Conservation (phyloP, 2,329 filamentous ascomycete species). For the Penicillium sp. region DNA sequence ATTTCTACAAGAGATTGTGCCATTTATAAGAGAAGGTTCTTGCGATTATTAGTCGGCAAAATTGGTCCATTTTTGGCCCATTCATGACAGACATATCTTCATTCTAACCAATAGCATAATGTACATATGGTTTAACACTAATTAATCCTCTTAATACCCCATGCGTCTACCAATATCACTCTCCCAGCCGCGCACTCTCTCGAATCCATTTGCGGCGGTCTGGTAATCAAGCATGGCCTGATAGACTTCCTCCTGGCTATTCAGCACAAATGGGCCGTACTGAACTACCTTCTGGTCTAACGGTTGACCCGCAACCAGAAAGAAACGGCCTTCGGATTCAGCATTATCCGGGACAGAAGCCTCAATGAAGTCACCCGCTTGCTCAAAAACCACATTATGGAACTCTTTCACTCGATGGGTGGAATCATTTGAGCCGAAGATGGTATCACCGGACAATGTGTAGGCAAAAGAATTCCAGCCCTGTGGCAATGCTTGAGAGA, state of each 20-base stretch:
- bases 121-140: too few relatives aligned
- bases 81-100: too few relatives aligned
- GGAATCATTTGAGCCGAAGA: constrained; percentile 50
- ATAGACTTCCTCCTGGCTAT: constrained; percentile 63
- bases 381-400: constrained; percentile 85
- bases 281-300: constrained; percentile 75
- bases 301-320: constrained; percentile 72
- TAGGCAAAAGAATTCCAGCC: constrained; percentile 92
- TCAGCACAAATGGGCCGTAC: constrained; percentile 81
- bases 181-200: constrained; percentile 70
- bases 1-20: too few relatives aligned
- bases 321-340: constrained; percentile 47
- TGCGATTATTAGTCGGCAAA: too few relatives aligned
- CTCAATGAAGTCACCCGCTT: constrained; percentile 68
- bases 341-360: constrained; percentile 63
- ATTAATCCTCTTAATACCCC: constrained; percentile 32
- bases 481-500: constrained; percentile 67
- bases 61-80: too few relatives aligned
- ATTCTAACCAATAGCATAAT: too few relatives aligned
- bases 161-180: constrained; percentile 82
- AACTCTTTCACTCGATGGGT: constrained; percentile 49
- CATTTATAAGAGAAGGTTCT: too few relatives aligned
- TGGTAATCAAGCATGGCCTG: constrained; percentile 73
- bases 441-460: constrained; percentile 65
- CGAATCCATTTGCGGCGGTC: constrained; percentile 68